phyloP scores from a whole-genome alignment of 257 asterid species.

The Solanum virginianum region DNA sequence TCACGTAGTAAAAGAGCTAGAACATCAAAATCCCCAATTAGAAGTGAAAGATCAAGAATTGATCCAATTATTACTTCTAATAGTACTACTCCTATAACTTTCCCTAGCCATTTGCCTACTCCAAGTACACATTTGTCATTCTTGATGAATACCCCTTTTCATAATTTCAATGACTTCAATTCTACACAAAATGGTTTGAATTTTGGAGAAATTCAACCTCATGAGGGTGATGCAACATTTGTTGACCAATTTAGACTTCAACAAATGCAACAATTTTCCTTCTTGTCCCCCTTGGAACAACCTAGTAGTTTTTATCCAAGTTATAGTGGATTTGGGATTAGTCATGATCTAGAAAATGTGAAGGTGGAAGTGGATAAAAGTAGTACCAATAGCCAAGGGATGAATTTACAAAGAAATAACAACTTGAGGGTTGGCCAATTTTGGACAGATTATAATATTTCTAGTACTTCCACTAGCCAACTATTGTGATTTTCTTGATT shows the following conservation, averaged over 20 bases:
- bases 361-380: slow-evolving; percentile 12
- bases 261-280: slow-evolving; percentile 13
- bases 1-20: slow-evolving; percentile 1
- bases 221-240: background rate
- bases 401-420: slow-evolving; percentile 2
- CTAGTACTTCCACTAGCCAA: slow-evolving; percentile 12
- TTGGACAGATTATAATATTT: slow-evolving; percentile 17
- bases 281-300: slow-evolving; percentile 9
- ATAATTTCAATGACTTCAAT: slow-evolving; percentile 6
- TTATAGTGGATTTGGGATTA: background rate
- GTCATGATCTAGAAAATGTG: slow-evolving; percentile 1
- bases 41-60: background rate
- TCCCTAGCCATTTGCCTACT: background rate
- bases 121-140: slow-evolving; percentile 6
- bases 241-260: slow-evolving; percentile 17
- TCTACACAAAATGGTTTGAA: background rate
- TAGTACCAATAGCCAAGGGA: background rate
- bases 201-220: slow-evolving; percentile 10
- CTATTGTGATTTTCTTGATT: slow-evolving; percentile 4
- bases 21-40: slow-evolving; percentile 17
- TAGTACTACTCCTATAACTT: background rate
- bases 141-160: slow-evolving; percentile 7
- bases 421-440: slow-evolving; percentile 7
- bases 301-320: background rate
- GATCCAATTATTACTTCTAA: background rate